phyloP scores from a whole-genome alignment of 2,329 filamentous ascomycete species.

The Xylariaceae sp. region DNA sequence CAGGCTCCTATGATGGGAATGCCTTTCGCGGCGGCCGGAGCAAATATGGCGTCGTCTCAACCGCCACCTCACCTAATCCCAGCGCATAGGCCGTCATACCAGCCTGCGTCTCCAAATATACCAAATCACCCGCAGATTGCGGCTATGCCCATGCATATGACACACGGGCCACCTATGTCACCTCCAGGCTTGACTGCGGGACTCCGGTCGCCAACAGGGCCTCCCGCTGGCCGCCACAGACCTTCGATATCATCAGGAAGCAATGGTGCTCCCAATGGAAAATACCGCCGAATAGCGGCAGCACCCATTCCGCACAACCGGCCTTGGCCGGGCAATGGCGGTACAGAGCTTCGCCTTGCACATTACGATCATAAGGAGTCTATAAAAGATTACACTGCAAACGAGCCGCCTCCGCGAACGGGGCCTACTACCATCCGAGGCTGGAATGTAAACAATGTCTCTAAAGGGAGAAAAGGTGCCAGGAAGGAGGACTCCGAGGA shows the following conservation, averaged over 20 bases:
- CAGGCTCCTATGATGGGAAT: slow-evolving; percentile 26
- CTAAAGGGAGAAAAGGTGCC: slow-evolving; percentile 32
- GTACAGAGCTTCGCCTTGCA: slow-evolving; percentile 54
- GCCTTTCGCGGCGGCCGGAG: slow-evolving; percentile 23
- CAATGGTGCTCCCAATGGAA: slow-evolving; percentile 30
- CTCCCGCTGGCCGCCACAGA: slow-evolving; percentile 30
- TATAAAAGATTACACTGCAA: slow-evolving; percentile 55
- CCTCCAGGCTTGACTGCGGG: slow-evolving; percentile 26
- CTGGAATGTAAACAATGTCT: slow-evolving; percentile 49
- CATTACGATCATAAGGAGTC: slow-evolving; percentile 52
- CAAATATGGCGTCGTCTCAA: slow-evolving; percentile 20
- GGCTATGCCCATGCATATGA: slow-evolving; percentile 23
- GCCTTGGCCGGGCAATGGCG: slow-evolving; percentile 43
- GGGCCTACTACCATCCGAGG: slow-evolving; percentile 55
- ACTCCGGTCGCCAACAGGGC: slow-evolving; percentile 29
- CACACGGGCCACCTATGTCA: slow-evolving; percentile 26
- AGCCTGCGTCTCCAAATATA: slow-evolving; percentile 28
- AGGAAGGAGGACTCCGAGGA: slow-evolving; percentile 33
- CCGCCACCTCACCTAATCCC: slow-evolving; percentile 15
- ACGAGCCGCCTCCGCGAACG: slow-evolving; percentile 52
- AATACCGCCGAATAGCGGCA: slow-evolving; percentile 57
- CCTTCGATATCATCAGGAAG: slow-evolving; percentile 33
- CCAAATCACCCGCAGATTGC: slow-evolving; percentile 26
- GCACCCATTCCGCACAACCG: slow-evolving; percentile 52
- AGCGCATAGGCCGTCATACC: slow-evolving; percentile 19